These are phyloP conservation scores for Plasmodium fragile DNA, from an alignment of 169 alveolate species.

Conservation along the genomic window DNA sequence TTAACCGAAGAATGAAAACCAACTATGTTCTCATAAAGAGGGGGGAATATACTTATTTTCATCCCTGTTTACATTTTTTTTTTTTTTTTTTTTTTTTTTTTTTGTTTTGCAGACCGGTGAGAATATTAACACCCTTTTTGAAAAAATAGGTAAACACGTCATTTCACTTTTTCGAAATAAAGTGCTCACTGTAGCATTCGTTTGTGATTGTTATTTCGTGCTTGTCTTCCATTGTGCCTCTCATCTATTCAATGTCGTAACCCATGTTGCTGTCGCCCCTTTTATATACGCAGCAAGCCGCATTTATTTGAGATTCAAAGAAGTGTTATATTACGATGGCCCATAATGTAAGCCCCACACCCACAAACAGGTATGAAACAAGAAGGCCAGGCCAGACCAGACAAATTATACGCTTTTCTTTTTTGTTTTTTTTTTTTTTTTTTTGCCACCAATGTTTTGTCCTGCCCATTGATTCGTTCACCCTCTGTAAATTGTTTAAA, in stretches of 20 bases:
- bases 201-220: neutral
- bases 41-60: neutral
- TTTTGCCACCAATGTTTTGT: conserved; percentile 7
- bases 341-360: neutral
- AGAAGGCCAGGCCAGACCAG: neutral
- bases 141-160: conserved; percentile 68
- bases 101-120: conserved; percentile 78
- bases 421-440: neutral
- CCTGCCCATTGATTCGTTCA: neutral
- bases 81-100: neutral
- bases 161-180: neutral
- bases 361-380: neutral
- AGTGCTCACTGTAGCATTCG: neutral
- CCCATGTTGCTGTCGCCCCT: neutral
- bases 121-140: conserved; percentile 80
- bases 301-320: conserved; percentile 53
- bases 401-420: neutral
- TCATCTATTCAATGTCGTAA: neutral
- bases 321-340: conserved; percentile 25
- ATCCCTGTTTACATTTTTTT: neutral
- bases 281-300: conserved; percentile 53
- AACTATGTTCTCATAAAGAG: neutral
- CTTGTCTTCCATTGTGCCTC: neutral
- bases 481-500: neutral
- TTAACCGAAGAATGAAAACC: neutral